A percentile compares a stretch with the other conserved stretches of the same genome.
Conservation (phyloP, 352 stramenopile genomes). For the Halophytophthora polymorphica region DNA sequence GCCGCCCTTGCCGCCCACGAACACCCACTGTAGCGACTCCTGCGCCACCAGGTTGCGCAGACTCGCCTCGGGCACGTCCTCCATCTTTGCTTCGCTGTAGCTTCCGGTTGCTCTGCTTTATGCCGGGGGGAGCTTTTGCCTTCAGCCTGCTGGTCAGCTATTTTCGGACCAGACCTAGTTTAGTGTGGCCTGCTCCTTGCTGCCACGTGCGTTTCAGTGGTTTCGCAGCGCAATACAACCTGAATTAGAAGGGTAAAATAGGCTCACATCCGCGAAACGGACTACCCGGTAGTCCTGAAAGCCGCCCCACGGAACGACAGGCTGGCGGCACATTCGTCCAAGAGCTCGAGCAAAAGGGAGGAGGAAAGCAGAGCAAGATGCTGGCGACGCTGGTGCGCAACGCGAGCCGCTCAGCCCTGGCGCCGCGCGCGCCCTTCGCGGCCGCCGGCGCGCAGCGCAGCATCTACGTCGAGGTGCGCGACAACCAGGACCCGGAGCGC, state of each 20-base stretch:
- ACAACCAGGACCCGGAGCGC: conserved; percentile 45
- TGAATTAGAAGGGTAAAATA: too few relatives aligned
- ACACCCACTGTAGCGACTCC: conserved; percentile 92
- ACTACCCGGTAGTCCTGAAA: too few relatives aligned
- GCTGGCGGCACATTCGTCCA: too few relatives aligned
- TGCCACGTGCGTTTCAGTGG: too few relatives aligned
- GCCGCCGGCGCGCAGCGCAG: conserved; percentile 23
- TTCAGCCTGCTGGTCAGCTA: too few relatives aligned
- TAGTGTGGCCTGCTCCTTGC: too few relatives aligned
- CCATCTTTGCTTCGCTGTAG: conserved; percentile 16
- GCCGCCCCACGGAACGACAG: neutral
- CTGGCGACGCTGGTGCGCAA: conserved; percentile 37
- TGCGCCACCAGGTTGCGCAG: conserved; percentile 90
- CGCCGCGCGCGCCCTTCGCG: conserved; percentile 5
- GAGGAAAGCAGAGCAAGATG: conserved; percentile 10
- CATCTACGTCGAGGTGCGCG: conserved; percentile 56
- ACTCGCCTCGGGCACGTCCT: conserved; percentile 79
- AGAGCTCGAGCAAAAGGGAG: neutral
- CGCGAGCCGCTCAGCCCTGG: conserved; percentile 12
- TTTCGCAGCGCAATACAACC: too few relatives aligned
- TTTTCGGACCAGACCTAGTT: too few relatives aligned
- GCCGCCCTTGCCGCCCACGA: conserved; percentile 94
- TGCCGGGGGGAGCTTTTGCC: too few relatives aligned
- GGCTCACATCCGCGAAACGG: too few relatives aligned
- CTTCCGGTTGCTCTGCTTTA: too few relatives aligned